These are phyloP conservation scores for Coemansia sp. DNA, from an alignment of 192 early-diverging fungal species.

Conservation along the genomic window DNA sequence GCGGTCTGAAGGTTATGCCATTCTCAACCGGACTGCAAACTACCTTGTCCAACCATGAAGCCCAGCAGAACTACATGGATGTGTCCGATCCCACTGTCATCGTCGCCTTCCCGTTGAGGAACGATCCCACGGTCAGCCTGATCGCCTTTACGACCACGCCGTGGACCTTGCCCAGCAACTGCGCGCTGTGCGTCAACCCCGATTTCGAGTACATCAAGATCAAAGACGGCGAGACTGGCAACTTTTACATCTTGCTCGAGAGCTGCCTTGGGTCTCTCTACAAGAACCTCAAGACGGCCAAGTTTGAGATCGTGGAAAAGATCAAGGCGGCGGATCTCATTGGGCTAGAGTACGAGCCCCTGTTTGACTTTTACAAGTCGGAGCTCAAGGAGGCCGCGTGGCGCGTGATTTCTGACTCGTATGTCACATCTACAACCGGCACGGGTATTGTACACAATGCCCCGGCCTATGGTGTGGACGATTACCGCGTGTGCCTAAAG, in stretches of 20 bases:
- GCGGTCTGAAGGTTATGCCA: constrained; percentile 92
- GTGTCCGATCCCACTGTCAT: constrained; percentile 94
- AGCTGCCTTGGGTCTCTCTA: constrained; percentile 84
- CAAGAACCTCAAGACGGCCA: constrained; percentile 95
- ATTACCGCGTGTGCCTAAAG: constrained; percentile 91
- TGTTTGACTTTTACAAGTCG: constrained; percentile 82
- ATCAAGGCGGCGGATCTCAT: constrained; percentile 78
- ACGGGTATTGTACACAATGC: constrained; percentile 98
- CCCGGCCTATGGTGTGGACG: constrained; percentile 99
- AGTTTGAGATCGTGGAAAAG: constrained; percentile 80
- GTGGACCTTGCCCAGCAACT: constrained; percentile 96
- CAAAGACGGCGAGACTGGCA: constrained; percentile 80
- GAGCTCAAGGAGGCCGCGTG: constrained; percentile 81
- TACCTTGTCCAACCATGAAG: constrained; percentile 97
- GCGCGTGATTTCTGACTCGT: constrained; percentile 84
- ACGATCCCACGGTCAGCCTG: constrained; percentile 76
- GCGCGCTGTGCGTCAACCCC: constrained; percentile 92
- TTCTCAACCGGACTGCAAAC: constrained; percentile 93
- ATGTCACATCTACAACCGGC: constrained; percentile 91
- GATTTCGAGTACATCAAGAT: constrained; percentile 97
- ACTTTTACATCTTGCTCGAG: constrained; percentile 84
- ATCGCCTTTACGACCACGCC: constrained; percentile 99
- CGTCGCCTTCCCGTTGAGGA: constrained; percentile 88
- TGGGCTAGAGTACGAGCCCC: constrained; percentile 87
- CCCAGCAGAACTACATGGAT: constrained; percentile 96